Percentiles rank a stretch among this genome's conserved stretches.
Conservation (phyloP, 345 rosid species). For the Brassica cretica region DNA sequence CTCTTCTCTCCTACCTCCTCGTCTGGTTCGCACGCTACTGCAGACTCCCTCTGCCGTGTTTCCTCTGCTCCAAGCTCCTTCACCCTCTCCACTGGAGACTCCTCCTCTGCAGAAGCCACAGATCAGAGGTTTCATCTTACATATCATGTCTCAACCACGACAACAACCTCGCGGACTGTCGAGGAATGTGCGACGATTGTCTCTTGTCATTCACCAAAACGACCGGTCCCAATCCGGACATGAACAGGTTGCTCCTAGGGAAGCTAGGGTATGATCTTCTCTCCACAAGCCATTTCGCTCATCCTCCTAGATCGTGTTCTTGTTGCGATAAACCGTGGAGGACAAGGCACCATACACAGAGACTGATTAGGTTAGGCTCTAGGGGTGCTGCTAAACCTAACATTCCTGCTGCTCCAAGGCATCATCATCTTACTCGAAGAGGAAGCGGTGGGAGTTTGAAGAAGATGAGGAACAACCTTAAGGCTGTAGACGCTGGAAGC, state of each 20-base stretch:
- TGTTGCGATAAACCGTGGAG: conserved; percentile 64
- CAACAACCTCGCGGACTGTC: conserved; percentile 58
- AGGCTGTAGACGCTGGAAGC: conserved; percentile 30
- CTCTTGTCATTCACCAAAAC: conserved; percentile 57
- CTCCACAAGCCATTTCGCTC: conserved; percentile 38
- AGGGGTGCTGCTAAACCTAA: conserved; percentile 35
- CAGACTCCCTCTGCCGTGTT: conserved; percentile 63
- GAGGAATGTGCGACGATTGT: conserved; percentile 63
- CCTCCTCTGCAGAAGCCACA: conserved; percentile 62
- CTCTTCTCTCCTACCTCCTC: conserved; percentile 57
- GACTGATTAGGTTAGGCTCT: conserved; percentile 40
- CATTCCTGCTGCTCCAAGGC: conserved; percentile 40
- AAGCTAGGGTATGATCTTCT: conserved; percentile 49
- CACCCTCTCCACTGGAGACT: conserved; percentile 56
- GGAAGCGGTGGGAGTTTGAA: conserved; percentile 41
- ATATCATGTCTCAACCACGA: conserved; percentile 61
- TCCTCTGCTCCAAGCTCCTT: conserved; percentile 73
- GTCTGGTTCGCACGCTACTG: conserved; percentile 60
- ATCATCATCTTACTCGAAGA: conserved; percentile 22
- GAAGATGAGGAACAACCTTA: conserved; percentile 42
- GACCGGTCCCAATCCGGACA: conserved; percentile 53
- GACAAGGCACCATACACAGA: conserved; percentile 46
- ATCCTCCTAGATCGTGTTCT: conserved; percentile 46
- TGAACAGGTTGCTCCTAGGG: conserved; percentile 47
- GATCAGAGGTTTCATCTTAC: conserved; percentile 60